Percentiles rank a stretch among this genome's conserved stretches.
These are phyloP conservation scores for Parastagonospora nodorum DNA, from an alignment of 2,329 filamentous ascomycete species.

Conservation along the genomic window DNA sequence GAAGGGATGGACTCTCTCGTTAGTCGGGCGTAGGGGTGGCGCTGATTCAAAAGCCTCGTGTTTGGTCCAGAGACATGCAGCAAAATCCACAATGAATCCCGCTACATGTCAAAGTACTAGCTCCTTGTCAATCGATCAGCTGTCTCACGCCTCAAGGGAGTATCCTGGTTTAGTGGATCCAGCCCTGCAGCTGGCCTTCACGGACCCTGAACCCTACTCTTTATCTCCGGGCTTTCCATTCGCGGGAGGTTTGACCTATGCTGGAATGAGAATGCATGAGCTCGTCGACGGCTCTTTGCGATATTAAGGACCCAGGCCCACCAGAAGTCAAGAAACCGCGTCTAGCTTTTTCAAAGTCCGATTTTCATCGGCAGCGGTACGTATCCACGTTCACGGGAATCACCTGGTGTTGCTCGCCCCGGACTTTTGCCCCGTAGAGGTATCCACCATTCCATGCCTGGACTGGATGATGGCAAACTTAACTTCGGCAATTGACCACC, in stretches of 20 bases:
- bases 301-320: background rate
- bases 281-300: background rate
- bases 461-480: constrained; percentile 17
- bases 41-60: constrained; percentile 1
- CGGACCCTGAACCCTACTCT: constrained; percentile 7
- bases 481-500: constrained; percentile 18
- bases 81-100: background rate
- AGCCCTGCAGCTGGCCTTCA: constrained; percentile 10
- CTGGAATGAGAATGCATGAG: background rate
- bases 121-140: constrained; percentile 7
- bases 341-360: too few relatives aligned
- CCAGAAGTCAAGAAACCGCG: too few relatives aligned
- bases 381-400: too few relatives aligned
- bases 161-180: constrained; percentile 2
- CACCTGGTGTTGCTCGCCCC: constrained; percentile 6
- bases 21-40: constrained; percentile 7
- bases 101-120: constrained; percentile 3
- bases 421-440: constrained; percentile 15
- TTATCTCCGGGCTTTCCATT: constrained; percentile 13
- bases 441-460: constrained; percentile 24
- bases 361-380: too few relatives aligned
- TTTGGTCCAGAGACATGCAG: constrained; percentile 2
- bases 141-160: constrained; percentile 3
- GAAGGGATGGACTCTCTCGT: background rate
- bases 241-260: background rate